phyloP scores from a whole-genome alignment of 2,329 filamentous ascomycete species.

The Xylariaceae sp. region DNA sequence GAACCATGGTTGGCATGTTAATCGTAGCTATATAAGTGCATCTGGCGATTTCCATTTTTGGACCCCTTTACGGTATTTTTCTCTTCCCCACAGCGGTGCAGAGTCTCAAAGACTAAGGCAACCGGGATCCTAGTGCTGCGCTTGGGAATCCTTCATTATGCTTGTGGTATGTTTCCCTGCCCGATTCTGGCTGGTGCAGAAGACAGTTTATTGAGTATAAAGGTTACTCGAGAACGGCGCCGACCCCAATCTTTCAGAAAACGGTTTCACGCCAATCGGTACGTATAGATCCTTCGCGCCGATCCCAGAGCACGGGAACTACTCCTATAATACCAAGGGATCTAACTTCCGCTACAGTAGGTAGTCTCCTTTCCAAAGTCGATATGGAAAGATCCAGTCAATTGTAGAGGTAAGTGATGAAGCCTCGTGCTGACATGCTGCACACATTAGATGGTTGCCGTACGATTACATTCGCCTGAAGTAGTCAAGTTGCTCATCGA shows the following conservation, averaged over 20 bases:
- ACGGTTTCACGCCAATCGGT: slow-evolving; percentile 22
- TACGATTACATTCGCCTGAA: slow-evolving; percentile 21
- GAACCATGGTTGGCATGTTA: slow-evolving; percentile 22
- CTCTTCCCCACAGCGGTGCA: not conserved
- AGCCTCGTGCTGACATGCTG: no score
- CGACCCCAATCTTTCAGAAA: slow-evolving; percentile 21
- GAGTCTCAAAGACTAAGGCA: slow-evolving; percentile 3
- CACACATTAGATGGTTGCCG: slow-evolving; percentile 16
- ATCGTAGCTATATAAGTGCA: slow-evolving; percentile 24
- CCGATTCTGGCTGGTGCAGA: no score
- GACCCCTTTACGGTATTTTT: slow-evolving; percentile 21
- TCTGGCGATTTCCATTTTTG: slow-evolving; percentile 22
- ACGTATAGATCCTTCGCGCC: no score
- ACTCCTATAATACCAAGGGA: no score
- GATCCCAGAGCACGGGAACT: no score
- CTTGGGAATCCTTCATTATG: slow-evolving; percentile 20
- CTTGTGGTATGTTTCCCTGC: not conserved
- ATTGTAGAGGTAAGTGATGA: no score
- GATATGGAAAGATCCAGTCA: no score
- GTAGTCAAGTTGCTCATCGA: slow-evolving; percentile 21
- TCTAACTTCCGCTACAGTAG: no score
- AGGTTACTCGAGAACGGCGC: slow-evolving; percentile 23
- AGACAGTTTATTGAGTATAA: not conserved
- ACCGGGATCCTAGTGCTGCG: slow-evolving; percentile 16
- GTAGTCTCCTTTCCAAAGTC: no score